phyloP scores from a whole-genome alignment of 805 yeast species.

The Lipomyces mesembrius region DNA sequence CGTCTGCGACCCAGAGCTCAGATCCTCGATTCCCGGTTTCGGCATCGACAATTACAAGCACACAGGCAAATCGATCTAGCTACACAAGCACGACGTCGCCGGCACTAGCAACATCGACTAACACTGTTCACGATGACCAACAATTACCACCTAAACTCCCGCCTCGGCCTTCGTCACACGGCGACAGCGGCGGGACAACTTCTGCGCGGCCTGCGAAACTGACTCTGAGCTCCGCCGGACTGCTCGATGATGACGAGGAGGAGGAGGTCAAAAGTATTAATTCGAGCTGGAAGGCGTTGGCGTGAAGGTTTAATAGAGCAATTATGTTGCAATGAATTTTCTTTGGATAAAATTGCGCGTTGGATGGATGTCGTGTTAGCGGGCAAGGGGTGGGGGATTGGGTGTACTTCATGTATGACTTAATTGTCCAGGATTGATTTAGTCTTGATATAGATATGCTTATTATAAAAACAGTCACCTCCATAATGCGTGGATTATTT shows the following conservation, averaged over 20 bases:
- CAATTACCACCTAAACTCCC: constrained; percentile 11
- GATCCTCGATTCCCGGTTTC: neutral
- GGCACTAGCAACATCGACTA: neutral
- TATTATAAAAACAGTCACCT: no score
- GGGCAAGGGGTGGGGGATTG: neutral
- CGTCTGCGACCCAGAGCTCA: constrained; percentile 3
- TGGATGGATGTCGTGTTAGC: neutral
- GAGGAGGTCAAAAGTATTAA: constrained; percentile 12
- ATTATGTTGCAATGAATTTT: neutral
- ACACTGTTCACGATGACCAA: neutral
- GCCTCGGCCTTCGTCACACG: constrained; percentile 8
- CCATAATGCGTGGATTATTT: no score
- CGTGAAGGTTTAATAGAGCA: neutral
- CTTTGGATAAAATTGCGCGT: neutral
- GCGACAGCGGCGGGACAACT: neutral
- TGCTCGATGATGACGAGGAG: constrained; percentile 26
- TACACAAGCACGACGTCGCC: constrained; percentile 3
- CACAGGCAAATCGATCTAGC: neutral
- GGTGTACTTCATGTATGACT: neutral
- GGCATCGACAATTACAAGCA: neutral
- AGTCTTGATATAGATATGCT: neutral
- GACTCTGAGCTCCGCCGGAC: constrained; percentile 3
- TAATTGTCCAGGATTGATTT: neutral
- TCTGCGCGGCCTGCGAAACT: neutral
- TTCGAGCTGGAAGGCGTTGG: constrained; percentile 29